These are phyloP conservation scores for Sphagnum contortum DNA, from an alignment of 225 moss, liverwort and hornwort genomes.

Conservation along the genomic window DNA sequence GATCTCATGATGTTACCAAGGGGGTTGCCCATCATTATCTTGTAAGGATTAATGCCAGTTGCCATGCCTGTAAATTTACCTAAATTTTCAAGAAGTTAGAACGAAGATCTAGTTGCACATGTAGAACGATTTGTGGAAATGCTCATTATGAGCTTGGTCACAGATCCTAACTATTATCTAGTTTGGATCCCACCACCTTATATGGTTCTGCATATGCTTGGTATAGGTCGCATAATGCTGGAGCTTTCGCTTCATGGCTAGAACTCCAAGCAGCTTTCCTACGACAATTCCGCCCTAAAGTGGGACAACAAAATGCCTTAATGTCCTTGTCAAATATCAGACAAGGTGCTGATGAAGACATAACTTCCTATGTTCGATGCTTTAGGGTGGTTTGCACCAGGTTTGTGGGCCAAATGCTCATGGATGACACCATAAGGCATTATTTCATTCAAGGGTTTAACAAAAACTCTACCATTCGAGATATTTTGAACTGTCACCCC, in stretches of 20 bases:
- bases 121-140: neutral
- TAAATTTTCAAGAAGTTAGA: neutral
- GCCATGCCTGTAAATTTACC: neutral
- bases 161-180: neutral
- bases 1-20: neutral
- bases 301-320: conserved; percentile 1
- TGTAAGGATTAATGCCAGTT: neutral
- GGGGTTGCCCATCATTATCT: neutral
- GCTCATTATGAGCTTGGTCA: neutral
- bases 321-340: neutral
- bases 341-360: neutral
- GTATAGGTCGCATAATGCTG: conserved; percentile 1
- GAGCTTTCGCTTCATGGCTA: neutral
- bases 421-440: neutral
- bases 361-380: neutral
- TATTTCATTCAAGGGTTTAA: conserved; percentile 4
- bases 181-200: neutral
- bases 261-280: neutral
- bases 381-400: neutral
- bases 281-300: neutral
- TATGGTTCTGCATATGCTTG: conserved; percentile 2
- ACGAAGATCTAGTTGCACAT: neutral
- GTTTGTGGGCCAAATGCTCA: neutral
- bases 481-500: neutral
- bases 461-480: neutral